Evolutionary conservation across 306 rosid genomes (phyloP).

Genomic region (Betula pendula): DNA sequence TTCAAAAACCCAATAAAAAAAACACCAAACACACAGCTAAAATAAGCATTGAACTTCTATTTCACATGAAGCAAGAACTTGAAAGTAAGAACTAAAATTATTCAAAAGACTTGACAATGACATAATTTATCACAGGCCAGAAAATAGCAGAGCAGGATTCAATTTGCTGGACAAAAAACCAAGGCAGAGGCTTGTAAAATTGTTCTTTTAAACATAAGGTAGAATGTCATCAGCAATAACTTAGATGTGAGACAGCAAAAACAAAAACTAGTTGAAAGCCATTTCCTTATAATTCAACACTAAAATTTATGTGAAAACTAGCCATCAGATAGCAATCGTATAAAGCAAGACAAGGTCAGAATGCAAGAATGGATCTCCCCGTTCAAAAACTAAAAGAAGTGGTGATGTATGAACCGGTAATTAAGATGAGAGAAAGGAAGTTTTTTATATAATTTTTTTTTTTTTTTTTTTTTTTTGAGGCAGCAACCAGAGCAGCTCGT

Average conservation of each 20-base stretch:
- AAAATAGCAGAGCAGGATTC: background rate
- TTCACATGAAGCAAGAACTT: slow-evolving; percentile 3
- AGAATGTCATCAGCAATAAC: background rate
- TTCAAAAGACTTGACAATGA: background rate
- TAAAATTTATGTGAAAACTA: background rate
- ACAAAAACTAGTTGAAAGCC: background rate
- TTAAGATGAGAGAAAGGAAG: background rate
- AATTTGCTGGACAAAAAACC: background rate
- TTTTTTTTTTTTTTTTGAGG: background rate
- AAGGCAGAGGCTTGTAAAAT: background rate
- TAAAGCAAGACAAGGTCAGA: background rate
- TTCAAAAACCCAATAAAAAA: slow-evolving; percentile 35
- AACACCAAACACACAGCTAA: slow-evolving; percentile 13
- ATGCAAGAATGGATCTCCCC: background rate
- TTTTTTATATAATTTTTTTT: background rate
- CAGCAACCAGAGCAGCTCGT: background rate
- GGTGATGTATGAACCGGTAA: background rate
- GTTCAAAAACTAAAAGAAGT: background rate
- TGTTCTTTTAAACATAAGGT: background rate
- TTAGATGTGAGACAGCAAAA: background rate
- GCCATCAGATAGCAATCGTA: background rate
- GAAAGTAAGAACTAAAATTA: slow-evolving; percentile 17
- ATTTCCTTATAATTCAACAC: background rate
- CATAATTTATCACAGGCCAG: background rate
- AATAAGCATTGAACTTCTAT: slow-evolving; percentile 19